Percentiles rank a stretch among this genome's conserved stretches.
Conservation (phyloP, 352 stramenopile species). For the Phytophthora syringae region DNA sequence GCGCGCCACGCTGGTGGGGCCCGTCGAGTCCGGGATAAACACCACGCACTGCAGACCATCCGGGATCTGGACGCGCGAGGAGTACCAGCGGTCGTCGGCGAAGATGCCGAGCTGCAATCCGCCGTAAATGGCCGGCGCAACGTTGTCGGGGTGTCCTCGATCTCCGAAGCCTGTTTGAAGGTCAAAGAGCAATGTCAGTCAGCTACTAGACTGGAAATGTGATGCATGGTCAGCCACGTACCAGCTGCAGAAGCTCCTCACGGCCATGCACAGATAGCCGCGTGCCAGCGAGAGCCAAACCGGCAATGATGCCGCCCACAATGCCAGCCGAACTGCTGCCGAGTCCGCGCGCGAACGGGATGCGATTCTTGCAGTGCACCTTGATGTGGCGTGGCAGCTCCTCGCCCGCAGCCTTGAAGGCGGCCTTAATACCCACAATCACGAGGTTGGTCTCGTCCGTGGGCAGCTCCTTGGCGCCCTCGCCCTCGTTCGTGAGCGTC, state of each 20-base stretch:
- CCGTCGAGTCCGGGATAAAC: slow-evolving; percentile 98
- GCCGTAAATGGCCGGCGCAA: slow-evolving; percentile 98
- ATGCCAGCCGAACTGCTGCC: slow-evolving; percentile 98
- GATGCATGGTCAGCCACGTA: slow-evolving; percentile 14
- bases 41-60: slow-evolving; percentile 97
- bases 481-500: slow-evolving; percentile 96
- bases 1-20: slow-evolving; percentile 93
- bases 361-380: slow-evolving; percentile 98
- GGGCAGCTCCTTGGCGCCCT: slow-evolving; percentile 94
- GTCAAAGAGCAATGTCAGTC: slow-evolving; percentile 12
- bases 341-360: slow-evolving; percentile 97
- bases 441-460: slow-evolving; percentile 93
- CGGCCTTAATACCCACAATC: slow-evolving; percentile 94
- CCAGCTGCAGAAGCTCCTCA: slow-evolving; percentile 97
- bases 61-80: slow-evolving; percentile 96
- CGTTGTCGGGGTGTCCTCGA: slow-evolving; percentile 99
- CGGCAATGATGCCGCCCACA: slow-evolving; percentile 98
- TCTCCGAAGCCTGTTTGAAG: slow-evolving; percentile 85
- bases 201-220: not conserved
- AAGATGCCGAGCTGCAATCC: slow-evolving; percentile 96
- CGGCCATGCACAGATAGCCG: slow-evolving; percentile 85
- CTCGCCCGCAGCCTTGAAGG: slow-evolving; percentile 96
- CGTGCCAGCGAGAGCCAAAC: slow-evolving; percentile 97
- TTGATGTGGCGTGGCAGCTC: slow-evolving; percentile 92
- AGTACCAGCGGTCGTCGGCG: slow-evolving; percentile 97